Base-by-base conservation (phyloP, 768 basidiomycete species). In the Xanthoconium purpureum region DNA sequence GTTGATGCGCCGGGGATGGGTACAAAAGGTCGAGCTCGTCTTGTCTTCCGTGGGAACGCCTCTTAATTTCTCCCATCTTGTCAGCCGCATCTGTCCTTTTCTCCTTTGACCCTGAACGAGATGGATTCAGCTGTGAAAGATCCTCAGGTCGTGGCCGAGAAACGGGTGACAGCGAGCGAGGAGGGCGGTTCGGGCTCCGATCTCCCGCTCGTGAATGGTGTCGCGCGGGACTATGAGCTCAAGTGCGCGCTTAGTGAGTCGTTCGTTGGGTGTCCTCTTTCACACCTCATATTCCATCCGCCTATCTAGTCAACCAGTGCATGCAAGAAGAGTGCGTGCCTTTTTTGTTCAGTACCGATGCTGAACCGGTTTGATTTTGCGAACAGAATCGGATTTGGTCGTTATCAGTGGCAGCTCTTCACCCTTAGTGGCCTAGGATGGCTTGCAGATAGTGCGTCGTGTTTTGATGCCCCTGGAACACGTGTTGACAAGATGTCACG, bases 361-460 rank as follows among this genome's bases (percentile, higher is more conserved):
- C 59, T 49, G 18, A 29, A 43, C 24, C 15, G 28, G 18, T 54
- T 5, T 55, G 12, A 64, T 17, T 5, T 12, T 32, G 28, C 10
- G 36, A 12, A 46, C 61, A 80, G 79, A 55, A 78, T 81, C 46
- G 79, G 80, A 47, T 81, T 77, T 40, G 80, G 80, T 14, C 73
- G 71, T 40, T 81, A 81, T 67, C 80, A 81, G 52, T 65, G 70
- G 50, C 76, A 80, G 59, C 72, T 81, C 32, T 80, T 81, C 61
- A 18, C 73, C 28, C 67, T 81, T 15, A 71, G 76, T 49, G 80
- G 79, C 52, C 63, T 80, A 6, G 79, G 80, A 53, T 80, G 80
- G 79, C 59, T 77, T 44, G 78, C 77, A 50, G 80, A 80, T 61
- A 79, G 80, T 81, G 40, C 59, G 76, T 38, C 18, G 37, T 38